Evolutionary conservation across 768 basidiomycete genomes (phyloP), one percentile per base, ranked within the genome.

Genomic region (Serendipita sp.): DNA sequence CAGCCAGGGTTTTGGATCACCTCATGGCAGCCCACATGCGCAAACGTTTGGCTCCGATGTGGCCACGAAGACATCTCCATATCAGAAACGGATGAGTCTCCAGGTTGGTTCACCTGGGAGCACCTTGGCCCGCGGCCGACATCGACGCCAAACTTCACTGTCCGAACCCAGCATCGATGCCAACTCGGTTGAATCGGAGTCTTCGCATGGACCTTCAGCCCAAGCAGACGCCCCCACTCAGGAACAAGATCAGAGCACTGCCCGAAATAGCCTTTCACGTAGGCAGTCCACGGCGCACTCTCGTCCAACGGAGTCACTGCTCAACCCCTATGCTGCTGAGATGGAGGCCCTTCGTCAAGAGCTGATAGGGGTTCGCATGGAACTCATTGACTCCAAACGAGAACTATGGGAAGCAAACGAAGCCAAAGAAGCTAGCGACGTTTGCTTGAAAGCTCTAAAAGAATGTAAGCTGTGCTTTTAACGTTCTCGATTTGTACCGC

Each of bases 351-450:
- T 89, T 40, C 81, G 82, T 36, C 78, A 77, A 63, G 87, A 91
- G 70, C 65, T 92, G 36, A 74, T 72, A 46, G 68, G 75, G 1
- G 67, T 85, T 64, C 83, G 82, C 68, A 72, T 77, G 27, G 82
- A 87, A 63, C 72, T 93, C 16, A 83, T 85, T 37, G 81, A 79
- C 34, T 77, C 80, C 16, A 81, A 81, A 68, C 79, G 81, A 66
- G 87, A 91, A 65, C 74, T 95, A 52, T 76, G 71, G 44, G 92
- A 95, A 70, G 79, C 84, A 0, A 85, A 81, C 66, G 94, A 97
- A 73, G 91, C 89, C 2, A 79, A 84, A 55, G 85, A 91, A 70
- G 94, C 94, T 2, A 89, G 87, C 40, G 92, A 97, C 68, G 81
- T 81, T 0, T 93, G 91, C 71, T 83, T 88, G 67, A 83, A 81